Conservation (phyloP, 164 flowering plant genomes). For the Santalum album region DNA sequence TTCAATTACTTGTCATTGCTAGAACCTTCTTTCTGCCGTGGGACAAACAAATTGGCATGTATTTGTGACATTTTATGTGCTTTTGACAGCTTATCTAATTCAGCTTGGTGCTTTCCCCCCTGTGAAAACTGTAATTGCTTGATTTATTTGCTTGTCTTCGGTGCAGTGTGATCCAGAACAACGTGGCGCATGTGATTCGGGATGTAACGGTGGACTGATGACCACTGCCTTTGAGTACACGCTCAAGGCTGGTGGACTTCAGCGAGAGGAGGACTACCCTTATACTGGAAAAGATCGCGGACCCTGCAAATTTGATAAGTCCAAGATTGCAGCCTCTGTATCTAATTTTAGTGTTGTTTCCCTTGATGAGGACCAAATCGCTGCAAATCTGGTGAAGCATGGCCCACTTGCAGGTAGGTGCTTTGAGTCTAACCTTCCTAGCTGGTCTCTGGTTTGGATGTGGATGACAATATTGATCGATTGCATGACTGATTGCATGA, state of each 20-base stretch:
- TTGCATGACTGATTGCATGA: background rate
- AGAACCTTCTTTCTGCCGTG: too few species aligned
- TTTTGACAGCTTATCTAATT: too few species aligned
- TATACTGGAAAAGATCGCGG: conserved; percentile 77
- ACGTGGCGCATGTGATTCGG: conserved; percentile 66
- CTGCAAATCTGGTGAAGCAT: conserved; percentile 88
- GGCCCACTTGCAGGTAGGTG: conserved; percentile 88
- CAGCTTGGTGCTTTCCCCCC: too few species aligned
- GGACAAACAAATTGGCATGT: too few species aligned
- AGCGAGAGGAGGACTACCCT: conserved; percentile 88
- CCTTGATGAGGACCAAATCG: conserved; percentile 85
- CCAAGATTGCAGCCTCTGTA: conserved; percentile 71
- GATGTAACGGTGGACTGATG: conserved; percentile 96
- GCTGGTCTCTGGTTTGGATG: background rate
- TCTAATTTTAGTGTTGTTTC: conserved; percentile 91
- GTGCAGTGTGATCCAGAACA: conserved; percentile 90
- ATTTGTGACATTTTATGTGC: too few species aligned
- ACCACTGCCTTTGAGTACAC: conserved; percentile 87
- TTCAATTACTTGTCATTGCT: too few species aligned
- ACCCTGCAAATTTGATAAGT: conserved; percentile 82
- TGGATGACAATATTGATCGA: background rate
- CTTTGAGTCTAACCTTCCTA: background rate
- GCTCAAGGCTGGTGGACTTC: conserved; percentile 88
- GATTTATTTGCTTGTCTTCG: background rate
- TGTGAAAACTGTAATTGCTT: background rate